Evolutionary conservation across 306 rosid genomes (phyloP).

Genomic region (Vicia sativa): DNA sequence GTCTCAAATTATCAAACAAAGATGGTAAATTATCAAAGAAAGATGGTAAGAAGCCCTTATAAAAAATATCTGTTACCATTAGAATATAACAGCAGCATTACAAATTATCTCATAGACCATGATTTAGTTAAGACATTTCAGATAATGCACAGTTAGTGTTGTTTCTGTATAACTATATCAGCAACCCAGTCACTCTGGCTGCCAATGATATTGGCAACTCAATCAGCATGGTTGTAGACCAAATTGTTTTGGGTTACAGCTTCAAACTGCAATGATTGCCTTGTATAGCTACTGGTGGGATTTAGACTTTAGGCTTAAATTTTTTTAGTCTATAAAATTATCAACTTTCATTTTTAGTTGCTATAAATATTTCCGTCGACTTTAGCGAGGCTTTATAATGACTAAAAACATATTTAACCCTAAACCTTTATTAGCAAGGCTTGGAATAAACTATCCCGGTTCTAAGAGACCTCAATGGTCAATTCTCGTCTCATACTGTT

Average conservation of each 20-base stretch:
- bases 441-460: not conserved
- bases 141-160: conserved; percentile 76
- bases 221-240: not conserved
- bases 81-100: not conserved
- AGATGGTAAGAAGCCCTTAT: not conserved
- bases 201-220: not conserved
- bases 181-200: conserved; percentile 76
- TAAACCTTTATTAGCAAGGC: not conserved
- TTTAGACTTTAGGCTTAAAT: not conserved
- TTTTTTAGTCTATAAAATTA: not conserved
- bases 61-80: not conserved
- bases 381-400: not conserved
- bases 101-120: not conserved
- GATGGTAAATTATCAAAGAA: not conserved
- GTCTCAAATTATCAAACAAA: not conserved
- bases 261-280: not conserved
- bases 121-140: conserved; percentile 43
- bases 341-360: not conserved
- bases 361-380: not conserved
- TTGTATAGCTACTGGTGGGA: not conserved
- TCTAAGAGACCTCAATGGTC: not conserved
- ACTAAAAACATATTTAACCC: too few relatives aligned
- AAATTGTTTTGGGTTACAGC: not conserved
- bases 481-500: not conserved
- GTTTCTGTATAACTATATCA: conserved; percentile 80